Evolutionary conservation across 129 eudicot genomes (phyloP).

Genomic region (Gnaphalium uliginosum): DNA sequence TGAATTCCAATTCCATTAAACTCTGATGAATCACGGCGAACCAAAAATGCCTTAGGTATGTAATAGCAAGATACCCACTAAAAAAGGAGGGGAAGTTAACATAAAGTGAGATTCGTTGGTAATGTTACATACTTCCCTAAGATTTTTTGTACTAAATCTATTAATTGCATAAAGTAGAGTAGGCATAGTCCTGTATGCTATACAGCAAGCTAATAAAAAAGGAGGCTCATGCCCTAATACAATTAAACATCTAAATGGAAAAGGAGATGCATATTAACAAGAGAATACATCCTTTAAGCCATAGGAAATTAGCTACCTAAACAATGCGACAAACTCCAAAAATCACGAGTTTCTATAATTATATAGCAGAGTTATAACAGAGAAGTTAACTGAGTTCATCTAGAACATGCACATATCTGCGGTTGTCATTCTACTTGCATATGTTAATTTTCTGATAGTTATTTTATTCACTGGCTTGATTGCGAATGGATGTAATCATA

Average conservation of each 20-base stretch:
- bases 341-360: background rate
- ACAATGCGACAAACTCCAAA: background rate
- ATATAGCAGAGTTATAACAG: background rate
- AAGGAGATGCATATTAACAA: background rate
- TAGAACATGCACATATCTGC: background rate
- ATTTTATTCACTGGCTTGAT: conserved; percentile 10
- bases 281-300: background rate
- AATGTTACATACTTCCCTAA: background rate
- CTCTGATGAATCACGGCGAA: no score
- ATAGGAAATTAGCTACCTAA: background rate
- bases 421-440: background rate
- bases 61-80: background rate
- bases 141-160: background rate
- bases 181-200: background rate
- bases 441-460: background rate
- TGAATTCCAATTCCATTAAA: no score
- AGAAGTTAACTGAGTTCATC: background rate
- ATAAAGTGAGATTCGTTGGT: background rate
- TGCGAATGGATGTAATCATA: conserved; percentile 8
- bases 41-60: background rate
- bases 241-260: background rate
- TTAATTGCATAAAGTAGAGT: background rate
- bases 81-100: background rate
- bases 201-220: background rate
- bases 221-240: background rate